phyloP scores from a whole-genome alignment of 139 green algal genomes.

The Gonium pectorale region DNA sequence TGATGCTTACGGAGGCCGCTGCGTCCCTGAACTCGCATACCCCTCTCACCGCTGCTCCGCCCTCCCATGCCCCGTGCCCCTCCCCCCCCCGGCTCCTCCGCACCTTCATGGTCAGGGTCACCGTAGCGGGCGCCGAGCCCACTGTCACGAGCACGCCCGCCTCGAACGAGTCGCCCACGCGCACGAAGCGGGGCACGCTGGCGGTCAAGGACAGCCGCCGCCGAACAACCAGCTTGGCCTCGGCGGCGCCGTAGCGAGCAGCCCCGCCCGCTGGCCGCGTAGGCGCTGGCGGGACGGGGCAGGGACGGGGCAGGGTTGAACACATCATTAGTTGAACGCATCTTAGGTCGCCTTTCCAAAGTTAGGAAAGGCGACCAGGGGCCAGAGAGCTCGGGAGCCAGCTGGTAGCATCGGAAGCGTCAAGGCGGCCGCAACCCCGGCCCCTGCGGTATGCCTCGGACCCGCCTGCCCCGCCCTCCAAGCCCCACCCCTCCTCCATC shows the following conservation, averaged over 20 bases:
- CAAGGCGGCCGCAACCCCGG: too few species aligned
- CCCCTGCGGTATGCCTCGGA: too few species aligned
- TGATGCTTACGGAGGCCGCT: too few species aligned
- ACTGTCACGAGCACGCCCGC: conserved; percentile 64
- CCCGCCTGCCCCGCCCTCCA: too few species aligned
- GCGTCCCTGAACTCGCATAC: too few species aligned
- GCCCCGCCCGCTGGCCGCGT: not conserved
- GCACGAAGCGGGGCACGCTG: conserved; percentile 68
- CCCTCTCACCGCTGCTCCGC: not conserved
- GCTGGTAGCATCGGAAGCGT: too few species aligned
- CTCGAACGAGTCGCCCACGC: conserved; percentile 70
- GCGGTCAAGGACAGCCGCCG: conserved; percentile 68
- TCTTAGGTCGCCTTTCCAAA: too few species aligned
- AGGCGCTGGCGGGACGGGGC: conserved; percentile 50
- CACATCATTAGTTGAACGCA: too few species aligned
- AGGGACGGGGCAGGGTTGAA: too few species aligned
- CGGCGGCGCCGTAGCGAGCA: conserved; percentile 59
- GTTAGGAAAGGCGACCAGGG: not conserved
- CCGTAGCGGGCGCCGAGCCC: not conserved
- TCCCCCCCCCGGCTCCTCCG: not conserved
- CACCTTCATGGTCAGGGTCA: conserved; percentile 2
- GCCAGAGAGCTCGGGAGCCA: too few species aligned
- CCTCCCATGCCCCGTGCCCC: not conserved
- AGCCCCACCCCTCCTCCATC: too few species aligned
- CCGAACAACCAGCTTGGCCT: conserved; percentile 62